Conservation (phyloP, 2,329 filamentous ascomycete species). For the Xylogone sp. region DNA sequence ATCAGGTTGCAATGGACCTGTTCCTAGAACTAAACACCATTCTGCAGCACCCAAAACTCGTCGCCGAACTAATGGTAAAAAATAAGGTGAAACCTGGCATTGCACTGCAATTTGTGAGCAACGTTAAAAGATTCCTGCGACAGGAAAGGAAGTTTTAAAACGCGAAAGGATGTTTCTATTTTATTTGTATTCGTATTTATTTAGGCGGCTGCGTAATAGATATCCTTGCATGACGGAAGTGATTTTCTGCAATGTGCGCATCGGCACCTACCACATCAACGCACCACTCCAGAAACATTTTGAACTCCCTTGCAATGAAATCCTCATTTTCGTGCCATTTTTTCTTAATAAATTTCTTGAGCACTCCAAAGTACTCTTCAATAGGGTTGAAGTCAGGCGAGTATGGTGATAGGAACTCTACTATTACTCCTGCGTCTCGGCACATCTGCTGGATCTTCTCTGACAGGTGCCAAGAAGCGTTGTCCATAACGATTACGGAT, state of each 20-base stretch:
- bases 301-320: conserved; percentile 15
- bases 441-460: conserved; percentile 26
- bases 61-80: conserved; percentile 12
- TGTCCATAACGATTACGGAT: conserved; percentile 33
- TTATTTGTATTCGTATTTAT: too few relatives aligned
- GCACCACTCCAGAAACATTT: conserved; percentile 20
- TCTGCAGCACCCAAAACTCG: conserved; percentile 9
- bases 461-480: conserved; percentile 28
- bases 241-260: conserved; percentile 16
- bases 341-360: conserved; percentile 22
- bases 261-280: conserved; percentile 18
- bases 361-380: conserved; percentile 22
- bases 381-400: conserved; percentile 23
- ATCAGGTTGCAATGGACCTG: conserved; percentile 12
- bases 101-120: conserved; percentile 5
- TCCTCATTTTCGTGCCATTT: conserved; percentile 18
- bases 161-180: too few relatives aligned
- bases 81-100: conserved; percentile 9
- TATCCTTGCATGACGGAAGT: conserved; percentile 17
- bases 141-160: too few relatives aligned
- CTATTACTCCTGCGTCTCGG: conserved; percentile 16
- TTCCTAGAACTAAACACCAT: background rate
- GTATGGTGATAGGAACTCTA: conserved; percentile 18
- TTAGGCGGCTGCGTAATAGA: too few relatives aligned
- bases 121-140: too few relatives aligned